These are phyloP conservation scores for Tarenaya hassleriana DNA, from an alignment of 345 rosid genomes.

Conservation along the genomic window DNA sequence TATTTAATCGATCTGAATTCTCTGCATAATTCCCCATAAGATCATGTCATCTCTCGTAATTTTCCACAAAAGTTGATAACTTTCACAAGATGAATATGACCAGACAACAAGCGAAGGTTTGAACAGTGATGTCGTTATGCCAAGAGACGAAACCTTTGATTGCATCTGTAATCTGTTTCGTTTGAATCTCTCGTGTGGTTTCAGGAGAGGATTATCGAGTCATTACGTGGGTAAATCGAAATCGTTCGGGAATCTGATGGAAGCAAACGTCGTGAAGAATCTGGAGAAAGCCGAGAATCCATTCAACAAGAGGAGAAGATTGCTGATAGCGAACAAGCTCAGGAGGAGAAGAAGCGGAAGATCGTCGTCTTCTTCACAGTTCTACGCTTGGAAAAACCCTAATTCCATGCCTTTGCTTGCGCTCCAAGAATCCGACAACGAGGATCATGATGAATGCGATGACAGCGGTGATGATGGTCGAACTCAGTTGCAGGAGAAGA, in stretches of 20 bases:
- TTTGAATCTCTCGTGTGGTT: constrained; percentile 7
- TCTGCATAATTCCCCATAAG: background rate
- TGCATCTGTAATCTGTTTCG: background rate
- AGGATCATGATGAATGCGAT: constrained; percentile 9
- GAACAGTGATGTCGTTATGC: too few species aligned
- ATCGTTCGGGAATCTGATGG: constrained; percentile 63
- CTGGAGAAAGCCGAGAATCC: constrained; percentile 64
- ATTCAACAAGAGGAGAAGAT: constrained; percentile 67
- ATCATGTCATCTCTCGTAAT: background rate
- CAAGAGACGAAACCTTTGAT: too few species aligned
- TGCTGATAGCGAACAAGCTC: constrained; percentile 46
- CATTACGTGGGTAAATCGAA: constrained; percentile 76
- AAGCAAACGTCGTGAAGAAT: constrained; percentile 41
- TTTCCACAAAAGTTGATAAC: too few species aligned
- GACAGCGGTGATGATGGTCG: constrained; percentile 19
- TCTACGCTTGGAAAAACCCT: constrained; percentile 49
- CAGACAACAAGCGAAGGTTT: too few species aligned
- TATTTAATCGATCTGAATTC: background rate
- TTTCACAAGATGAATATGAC: too few species aligned
- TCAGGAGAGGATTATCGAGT: constrained; percentile 72
- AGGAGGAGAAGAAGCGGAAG: constrained; percentile 32
- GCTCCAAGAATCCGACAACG: constrained; percentile 33
- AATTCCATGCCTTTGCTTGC: constrained; percentile 78
- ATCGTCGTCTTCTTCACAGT: constrained; percentile 26
- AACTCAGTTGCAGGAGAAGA: constrained; percentile 18